Percentiles rank a stretch among this genome's conserved stretches.
Conservation (phyloP, 495 filamentous ascomycete species). For the Letharia columbiana region DNA sequence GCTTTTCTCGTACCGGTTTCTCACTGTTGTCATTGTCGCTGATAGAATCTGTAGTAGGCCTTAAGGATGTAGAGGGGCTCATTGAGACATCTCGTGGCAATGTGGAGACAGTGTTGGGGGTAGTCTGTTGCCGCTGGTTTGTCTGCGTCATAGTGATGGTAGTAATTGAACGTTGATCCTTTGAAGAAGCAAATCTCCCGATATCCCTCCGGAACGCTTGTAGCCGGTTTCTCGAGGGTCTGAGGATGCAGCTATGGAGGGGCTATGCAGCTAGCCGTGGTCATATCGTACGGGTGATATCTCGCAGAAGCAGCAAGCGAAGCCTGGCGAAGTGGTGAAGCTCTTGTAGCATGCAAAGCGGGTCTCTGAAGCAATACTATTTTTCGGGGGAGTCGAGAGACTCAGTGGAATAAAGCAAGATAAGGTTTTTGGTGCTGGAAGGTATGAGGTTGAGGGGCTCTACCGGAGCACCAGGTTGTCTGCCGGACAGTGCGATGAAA, state of each 20-base stretch:
- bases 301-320: constrained; percentile 2
- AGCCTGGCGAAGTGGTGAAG: constrained; percentile 1
- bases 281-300: constrained; percentile 4
- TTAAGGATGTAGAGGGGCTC: constrained; percentile 5
- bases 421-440: neutral
- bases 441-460: neutral
- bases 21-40: constrained; percentile 46
- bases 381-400: neutral
- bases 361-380: neutral
- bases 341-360: neutral
- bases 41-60: constrained; percentile 14
- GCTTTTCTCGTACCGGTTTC: constrained; percentile 50
- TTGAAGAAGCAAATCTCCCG: neutral
- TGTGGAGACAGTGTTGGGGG: neutral
- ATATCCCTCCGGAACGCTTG: neutral
- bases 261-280: constrained; percentile 18
- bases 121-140: constrained; percentile 1
- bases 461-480: neutral
- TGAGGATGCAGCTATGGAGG: constrained; percentile 2
- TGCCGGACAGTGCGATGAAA: neutral
- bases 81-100: neutral
- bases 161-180: neutral
- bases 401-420: neutral
- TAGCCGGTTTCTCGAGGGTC: constrained; percentile 9
- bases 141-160: constrained; percentile 11